phyloP scores from a whole-genome alignment of 2,329 filamentous ascomycete genomes.

The Fusarium solani-melongenae region DNA sequence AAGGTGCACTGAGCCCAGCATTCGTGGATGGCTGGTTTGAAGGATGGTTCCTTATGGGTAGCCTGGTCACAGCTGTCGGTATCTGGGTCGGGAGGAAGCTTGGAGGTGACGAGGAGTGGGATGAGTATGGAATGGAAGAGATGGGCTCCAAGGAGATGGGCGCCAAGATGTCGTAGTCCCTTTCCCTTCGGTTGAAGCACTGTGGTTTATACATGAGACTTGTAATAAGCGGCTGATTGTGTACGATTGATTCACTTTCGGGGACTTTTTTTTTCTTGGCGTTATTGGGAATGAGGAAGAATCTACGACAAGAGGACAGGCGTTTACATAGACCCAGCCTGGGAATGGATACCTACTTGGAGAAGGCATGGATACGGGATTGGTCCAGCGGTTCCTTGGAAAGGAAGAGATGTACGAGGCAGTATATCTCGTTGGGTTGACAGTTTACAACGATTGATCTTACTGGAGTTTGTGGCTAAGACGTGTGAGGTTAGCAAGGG shows the following conservation, averaged over 20 bases:
- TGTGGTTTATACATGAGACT: constrained; percentile 18
- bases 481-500: neutral
- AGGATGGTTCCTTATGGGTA: constrained; percentile 82
- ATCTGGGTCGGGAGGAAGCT: constrained; percentile 78
- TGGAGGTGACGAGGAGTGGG: constrained; percentile 67
- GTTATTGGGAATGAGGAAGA: constrained; percentile 11
- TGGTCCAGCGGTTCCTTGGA: neutral
- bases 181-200: constrained; percentile 14
- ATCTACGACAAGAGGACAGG: constrained; percentile 4
- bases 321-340: constrained; percentile 20
- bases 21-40: constrained; percentile 85
- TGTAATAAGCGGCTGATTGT: constrained; percentile 15
- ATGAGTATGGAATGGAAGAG: constrained; percentile 73
- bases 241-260: constrained; percentile 7
- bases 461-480: neutral
- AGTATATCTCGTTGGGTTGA: neutral
- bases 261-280: constrained; percentile 10
- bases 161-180: constrained; percentile 67
- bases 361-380: neutral
- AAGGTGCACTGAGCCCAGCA: constrained; percentile 73
- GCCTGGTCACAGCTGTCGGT: constrained; percentile 73
- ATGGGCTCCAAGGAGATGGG: constrained; percentile 73
- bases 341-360: neutral
- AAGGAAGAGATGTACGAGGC: neutral
- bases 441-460: neutral